Evolutionary conservation across 352 stramenopile genomes (phyloP).

Genomic region (Phytophthora boehmeriae): DNA sequence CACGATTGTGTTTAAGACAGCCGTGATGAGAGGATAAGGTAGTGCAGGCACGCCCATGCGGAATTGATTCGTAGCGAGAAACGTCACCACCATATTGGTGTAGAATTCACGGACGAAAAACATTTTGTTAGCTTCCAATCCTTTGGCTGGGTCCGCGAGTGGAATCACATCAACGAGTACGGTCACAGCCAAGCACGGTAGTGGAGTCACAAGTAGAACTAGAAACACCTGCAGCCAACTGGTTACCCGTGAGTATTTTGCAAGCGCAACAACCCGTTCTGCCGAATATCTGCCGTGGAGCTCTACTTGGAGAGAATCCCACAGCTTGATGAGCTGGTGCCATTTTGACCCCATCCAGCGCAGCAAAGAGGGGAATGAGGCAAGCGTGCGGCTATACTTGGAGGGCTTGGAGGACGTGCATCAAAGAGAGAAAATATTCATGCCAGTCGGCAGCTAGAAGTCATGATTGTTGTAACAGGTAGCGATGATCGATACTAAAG

Average conservation of each 20-base stretch:
- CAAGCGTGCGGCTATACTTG: no score
- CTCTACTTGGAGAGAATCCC: slow-evolving; percentile 28
- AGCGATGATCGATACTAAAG: no score
- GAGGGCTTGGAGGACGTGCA: no score
- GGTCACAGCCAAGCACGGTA: slow-evolving; percentile 26
- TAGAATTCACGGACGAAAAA: slow-evolving; percentile 25
- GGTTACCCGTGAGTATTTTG: slow-evolving; percentile 13
- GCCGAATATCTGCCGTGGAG: slow-evolving; percentile 24
- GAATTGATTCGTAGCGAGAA: slow-evolving; percentile 20
- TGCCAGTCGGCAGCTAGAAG: no score
- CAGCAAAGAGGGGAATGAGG: no score
- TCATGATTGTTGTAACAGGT: no score
- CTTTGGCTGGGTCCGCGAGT: slow-evolving; percentile 11
- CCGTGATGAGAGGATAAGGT: neutral
- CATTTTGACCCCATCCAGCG: neutral
- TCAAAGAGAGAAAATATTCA: no score
- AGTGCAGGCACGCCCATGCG: slow-evolving; percentile 16
- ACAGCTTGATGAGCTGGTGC: neutral
- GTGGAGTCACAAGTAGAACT: slow-evolving; percentile 16
- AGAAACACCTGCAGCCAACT: slow-evolving; percentile 8
- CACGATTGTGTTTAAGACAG: neutral
- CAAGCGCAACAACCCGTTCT: slow-evolving; percentile 8
- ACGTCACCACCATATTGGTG: slow-evolving; percentile 20
- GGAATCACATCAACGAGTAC: slow-evolving; percentile 22
- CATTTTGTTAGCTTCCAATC: slow-evolving; percentile 12